Evolutionary conservation across 441 rosid species (phyloP).

Genomic region (Lepidium campestre): DNA sequence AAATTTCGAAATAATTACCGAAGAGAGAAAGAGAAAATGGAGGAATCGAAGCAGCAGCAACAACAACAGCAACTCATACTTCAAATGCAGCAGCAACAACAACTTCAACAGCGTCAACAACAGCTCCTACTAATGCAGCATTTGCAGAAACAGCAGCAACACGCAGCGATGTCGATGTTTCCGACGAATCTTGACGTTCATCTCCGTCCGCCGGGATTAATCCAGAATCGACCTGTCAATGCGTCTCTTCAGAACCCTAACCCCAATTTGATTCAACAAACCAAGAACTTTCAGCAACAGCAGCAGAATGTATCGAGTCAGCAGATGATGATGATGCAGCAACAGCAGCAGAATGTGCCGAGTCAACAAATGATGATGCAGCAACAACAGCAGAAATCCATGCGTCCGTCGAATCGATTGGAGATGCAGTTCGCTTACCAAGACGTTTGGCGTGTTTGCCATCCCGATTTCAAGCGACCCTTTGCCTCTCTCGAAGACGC

Average conservation of each 20-base stretch:
- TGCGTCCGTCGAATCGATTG: slow-evolving; percentile 61
- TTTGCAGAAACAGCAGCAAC: slow-evolving; percentile 56
- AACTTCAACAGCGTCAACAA: slow-evolving; percentile 40
- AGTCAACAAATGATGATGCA: slow-evolving; percentile 24
- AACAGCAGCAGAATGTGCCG: slow-evolving; percentile 33
- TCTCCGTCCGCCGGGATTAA: slow-evolving; percentile 52
- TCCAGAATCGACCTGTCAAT: slow-evolving; percentile 40
- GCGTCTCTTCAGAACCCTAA: slow-evolving; percentile 35
- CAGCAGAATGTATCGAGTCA: slow-evolving; percentile 31
- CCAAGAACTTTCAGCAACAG: slow-evolving; percentile 33
- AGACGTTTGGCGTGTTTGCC: slow-evolving; percentile 93
- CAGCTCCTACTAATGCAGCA: slow-evolving; percentile 36
- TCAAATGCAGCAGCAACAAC: slow-evolving; percentile 41
- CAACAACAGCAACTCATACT: slow-evolving; percentile 30
- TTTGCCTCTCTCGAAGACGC: slow-evolving; percentile 87
- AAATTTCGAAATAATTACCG: background rate
- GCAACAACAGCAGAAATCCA: slow-evolving; percentile 51
- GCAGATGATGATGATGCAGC: slow-evolving; percentile 24
- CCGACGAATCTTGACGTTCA: slow-evolving; percentile 75
- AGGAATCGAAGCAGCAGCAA: slow-evolving; percentile 38
- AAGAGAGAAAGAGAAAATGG: slow-evolving; percentile 33
- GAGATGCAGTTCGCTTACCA: slow-evolving; percentile 93
- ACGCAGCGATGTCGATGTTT: slow-evolving; percentile 67
- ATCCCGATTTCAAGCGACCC: slow-evolving; percentile 84
- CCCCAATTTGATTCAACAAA: slow-evolving; percentile 27